Conservation (phyloP, 1,284 basidiomycete species). For the Cerrena zonata region DNA sequence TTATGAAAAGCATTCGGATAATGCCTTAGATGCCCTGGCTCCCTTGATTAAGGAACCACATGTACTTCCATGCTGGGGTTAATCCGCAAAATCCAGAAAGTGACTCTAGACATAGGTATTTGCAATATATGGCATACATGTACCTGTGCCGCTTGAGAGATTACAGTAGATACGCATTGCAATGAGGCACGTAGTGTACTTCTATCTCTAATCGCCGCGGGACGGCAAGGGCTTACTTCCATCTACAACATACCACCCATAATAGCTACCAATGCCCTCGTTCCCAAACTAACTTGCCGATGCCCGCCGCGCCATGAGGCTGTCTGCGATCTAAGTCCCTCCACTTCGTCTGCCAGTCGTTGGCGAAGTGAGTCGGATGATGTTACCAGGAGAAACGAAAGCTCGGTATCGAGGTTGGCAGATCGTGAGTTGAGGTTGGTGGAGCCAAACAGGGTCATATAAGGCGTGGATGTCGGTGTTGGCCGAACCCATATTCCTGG, state of each 20-base stretch:
- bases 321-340: slow-evolving; percentile 42
- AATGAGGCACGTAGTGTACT: not conserved
- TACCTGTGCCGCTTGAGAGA: no score
- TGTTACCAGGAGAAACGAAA: slow-evolving; percentile 82
- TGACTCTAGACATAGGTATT: no score
- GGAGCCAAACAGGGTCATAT: slow-evolving; percentile 86
- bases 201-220: not conserved
- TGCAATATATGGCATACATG: no score
- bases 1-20: no score
- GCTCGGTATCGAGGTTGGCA: slow-evolving; percentile 85
- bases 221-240: not conserved
- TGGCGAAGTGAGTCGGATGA: slow-evolving; percentile 40
- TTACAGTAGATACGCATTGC: no score
- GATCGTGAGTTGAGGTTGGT: slow-evolving; percentile 94
- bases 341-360: slow-evolving; percentile 40
- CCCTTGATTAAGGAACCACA: no score
- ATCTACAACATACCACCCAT: slow-evolving; percentile 62
- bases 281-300: slow-evolving; percentile 66
- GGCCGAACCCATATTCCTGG: slow-evolving; percentile 85
- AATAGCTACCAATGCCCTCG: slow-evolving; percentile 59
- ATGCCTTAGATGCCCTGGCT: no score
- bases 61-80: no score
- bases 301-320: slow-evolving; percentile 55
- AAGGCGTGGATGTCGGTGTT: slow-evolving; percentile 44
- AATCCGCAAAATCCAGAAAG: no score